Base-by-base conservation (phyloP, 306 rosid species). In the Albizia julibrissin region DNA sequence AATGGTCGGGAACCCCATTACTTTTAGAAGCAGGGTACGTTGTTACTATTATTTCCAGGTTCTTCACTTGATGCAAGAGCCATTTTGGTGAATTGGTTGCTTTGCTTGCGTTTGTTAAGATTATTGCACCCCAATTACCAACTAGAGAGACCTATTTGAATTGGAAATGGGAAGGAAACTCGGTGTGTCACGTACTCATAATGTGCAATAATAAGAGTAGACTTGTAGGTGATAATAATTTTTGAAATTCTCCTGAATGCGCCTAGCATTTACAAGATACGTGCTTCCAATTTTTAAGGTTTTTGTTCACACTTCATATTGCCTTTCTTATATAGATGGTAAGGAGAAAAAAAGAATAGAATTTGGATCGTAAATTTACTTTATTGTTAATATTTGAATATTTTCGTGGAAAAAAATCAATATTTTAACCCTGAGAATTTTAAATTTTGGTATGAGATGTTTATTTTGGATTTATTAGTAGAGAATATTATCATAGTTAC, bases 21-120 rank as follows among this genome's bases (percentile, higher is more conserved):
- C 97, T 95, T 34, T 75, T 95, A 21, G 99, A 95, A 91, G 99
- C 99, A 79, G 92, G 97, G 99, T 93, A 84, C 46, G 82, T 56
- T 78, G 61, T 75, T 37, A 15, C 44, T 59, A 10, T 70, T 13
- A 69, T 19, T 68, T 79, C 12, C 22, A 10, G 43, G 5, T 2
- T 61, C 5, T 16, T 44, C 2, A 26, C 68, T 43, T 40, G 62
- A 24, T 59, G 18, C 44, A 58, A 18, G 50, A 62, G 39, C 3
- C 37, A 10, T 66, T 65, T 6, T 67, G 75, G 15, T 78, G 10
- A 5, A 22, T 7, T 34, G 75, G 15, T 76, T 33, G 1, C 29
- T 24, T 10, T 59, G 8, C 29, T n/a, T 76, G 44, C 11, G 50
- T 58, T 10, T 58, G 65, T 58, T 21, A 10, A n/a, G 10, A 58